phyloP scores from a whole-genome alignment of 2,329 filamentous ascomycete genomes.

The Alternaria longipes region DNA sequence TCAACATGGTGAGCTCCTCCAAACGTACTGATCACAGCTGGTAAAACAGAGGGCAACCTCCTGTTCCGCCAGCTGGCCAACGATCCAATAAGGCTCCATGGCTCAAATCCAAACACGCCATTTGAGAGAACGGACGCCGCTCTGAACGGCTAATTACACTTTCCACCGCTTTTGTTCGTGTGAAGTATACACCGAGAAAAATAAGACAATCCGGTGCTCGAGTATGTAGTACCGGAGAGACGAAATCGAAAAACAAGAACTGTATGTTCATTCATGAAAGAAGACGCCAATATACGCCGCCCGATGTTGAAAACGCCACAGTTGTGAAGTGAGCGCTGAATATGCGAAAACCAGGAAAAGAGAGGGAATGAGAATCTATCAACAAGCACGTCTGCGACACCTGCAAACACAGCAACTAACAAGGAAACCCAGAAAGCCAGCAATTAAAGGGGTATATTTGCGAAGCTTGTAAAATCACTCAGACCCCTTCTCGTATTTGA shows the following conservation, averaged over 20 bases:
- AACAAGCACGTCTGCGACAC: slow-evolving; percentile 25
- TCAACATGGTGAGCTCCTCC: slow-evolving; percentile 23
- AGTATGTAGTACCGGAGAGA: slow-evolving; percentile 19
- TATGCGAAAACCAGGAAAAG: slow-evolving; percentile 30
- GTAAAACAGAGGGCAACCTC: background rate
- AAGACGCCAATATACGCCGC: slow-evolving; percentile 46
- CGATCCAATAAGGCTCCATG: slow-evolving; percentile 8
- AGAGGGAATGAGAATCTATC: slow-evolving; percentile 34
- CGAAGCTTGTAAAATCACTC: slow-evolving; percentile 36
- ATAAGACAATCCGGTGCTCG: slow-evolving; percentile 9
- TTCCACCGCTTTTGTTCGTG: slow-evolving; percentile 32
- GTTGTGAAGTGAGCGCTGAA: slow-evolving; percentile 32
- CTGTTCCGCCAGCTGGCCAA: background rate
- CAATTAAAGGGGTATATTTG: slow-evolving; percentile 41
- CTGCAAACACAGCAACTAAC: slow-evolving; percentile 22
- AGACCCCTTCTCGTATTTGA: slow-evolving; percentile 58
- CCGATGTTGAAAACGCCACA: slow-evolving; percentile 34
- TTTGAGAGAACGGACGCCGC: slow-evolving; percentile 26
- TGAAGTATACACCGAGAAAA: slow-evolving; percentile 31
- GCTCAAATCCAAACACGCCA: slow-evolving; percentile 17
- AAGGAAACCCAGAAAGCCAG: slow-evolving; percentile 22
- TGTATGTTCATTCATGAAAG: slow-evolving; percentile 11
- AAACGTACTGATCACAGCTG: background rate
- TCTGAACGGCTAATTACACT: slow-evolving; percentile 41
- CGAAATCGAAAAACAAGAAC: slow-evolving; percentile 18